Conservation (phyloP, 495 filamentous ascomycete species). For the Aspergillus sclerotiicarbonarius region DNA sequence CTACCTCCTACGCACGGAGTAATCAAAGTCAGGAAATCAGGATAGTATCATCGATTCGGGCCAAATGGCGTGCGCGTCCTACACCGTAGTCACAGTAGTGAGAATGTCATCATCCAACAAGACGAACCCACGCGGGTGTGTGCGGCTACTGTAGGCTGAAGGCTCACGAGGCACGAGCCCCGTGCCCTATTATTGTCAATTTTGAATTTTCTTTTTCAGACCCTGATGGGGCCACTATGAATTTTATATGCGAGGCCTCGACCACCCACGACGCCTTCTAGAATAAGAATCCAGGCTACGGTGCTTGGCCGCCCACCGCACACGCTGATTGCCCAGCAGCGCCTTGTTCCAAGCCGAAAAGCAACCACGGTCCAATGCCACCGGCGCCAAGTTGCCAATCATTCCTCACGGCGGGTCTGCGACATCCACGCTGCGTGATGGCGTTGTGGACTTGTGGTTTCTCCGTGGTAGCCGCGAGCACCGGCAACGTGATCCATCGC, state of each 20-base stretch:
- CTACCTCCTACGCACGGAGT: too few relatives aligned
- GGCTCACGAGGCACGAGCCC: not conserved
- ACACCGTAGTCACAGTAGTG: too few relatives aligned
- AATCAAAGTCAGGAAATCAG: too few relatives aligned
- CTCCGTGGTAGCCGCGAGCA: not conserved
- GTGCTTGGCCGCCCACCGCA: not conserved
- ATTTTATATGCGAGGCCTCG: not conserved
- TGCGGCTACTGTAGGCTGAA: not conserved
- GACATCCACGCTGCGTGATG: not conserved
- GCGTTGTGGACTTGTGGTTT: not conserved
- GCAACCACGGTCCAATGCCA: not conserved
- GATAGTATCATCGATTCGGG: too few relatives aligned
- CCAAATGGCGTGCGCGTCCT: too few relatives aligned
- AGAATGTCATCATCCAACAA: not conserved
- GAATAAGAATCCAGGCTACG: not conserved
- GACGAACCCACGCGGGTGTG: not conserved
- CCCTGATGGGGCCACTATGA: constrained; percentile 6
- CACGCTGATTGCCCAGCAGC: not conserved
- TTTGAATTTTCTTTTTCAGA: not conserved
- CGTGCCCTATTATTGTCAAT: not conserved
- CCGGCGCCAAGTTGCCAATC: not conserved
- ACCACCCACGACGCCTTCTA: not conserved
- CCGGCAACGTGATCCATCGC: not conserved
- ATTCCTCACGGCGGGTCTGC: not conserved
- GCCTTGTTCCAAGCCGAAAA: not conserved